phyloP scores from a whole-genome alignment of 2,329 filamentous ascomycete species.

The Fusarium pseudograminearum region DNA sequence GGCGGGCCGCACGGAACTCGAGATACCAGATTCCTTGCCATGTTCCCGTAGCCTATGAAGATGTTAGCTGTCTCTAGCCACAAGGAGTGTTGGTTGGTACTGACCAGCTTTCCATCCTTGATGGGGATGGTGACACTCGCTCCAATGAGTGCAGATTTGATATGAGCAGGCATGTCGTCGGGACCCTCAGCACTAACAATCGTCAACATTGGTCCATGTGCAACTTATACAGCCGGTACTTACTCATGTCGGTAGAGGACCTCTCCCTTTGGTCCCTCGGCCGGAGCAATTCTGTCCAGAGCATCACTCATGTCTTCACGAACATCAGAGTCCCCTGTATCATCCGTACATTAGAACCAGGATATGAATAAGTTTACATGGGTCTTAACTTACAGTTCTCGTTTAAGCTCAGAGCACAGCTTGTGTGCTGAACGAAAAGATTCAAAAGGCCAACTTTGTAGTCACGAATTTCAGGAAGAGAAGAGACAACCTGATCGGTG shows the following conservation, averaged over 20 bases:
- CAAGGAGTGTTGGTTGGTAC: slow-evolving; percentile 42
- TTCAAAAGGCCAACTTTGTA: slow-evolving; percentile 91
- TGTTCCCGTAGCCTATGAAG: slow-evolving; percentile 67
- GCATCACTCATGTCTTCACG: slow-evolving; percentile 93
- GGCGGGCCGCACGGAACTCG: slow-evolving; percentile 83
- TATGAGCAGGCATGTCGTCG: slow-evolving; percentile 98
- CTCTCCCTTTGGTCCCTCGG: slow-evolving; percentile 76
- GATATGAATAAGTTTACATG: neutral
- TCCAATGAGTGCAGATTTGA: slow-evolving; percentile 91
- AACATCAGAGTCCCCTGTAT: slow-evolving; percentile 78
- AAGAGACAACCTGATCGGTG: slow-evolving; percentile 77
- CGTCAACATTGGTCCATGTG: slow-evolving; percentile 6
- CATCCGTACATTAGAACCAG: slow-evolving; percentile 54
- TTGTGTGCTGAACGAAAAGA: slow-evolving; percentile 95
- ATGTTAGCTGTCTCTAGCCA: slow-evolving; percentile 10
- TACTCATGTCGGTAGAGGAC: slow-evolving; percentile 80
- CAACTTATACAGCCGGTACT: slow-evolving; percentile 27
- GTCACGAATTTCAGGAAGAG: slow-evolving; percentile 81
- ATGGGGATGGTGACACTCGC: slow-evolving; percentile 93
- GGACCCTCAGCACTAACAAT: slow-evolving; percentile 76
- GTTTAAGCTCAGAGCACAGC: slow-evolving; percentile 89
- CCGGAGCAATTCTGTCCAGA: slow-evolving; percentile 88
- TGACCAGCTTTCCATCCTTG: slow-evolving; percentile 80
- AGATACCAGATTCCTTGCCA: slow-evolving; percentile 96
- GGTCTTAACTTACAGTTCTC: slow-evolving; percentile 76